These are phyloP conservation scores for Cystobasidium sp. DNA, from an alignment of 1,284 basidiomycete species.

Conservation along the genomic window DNA sequence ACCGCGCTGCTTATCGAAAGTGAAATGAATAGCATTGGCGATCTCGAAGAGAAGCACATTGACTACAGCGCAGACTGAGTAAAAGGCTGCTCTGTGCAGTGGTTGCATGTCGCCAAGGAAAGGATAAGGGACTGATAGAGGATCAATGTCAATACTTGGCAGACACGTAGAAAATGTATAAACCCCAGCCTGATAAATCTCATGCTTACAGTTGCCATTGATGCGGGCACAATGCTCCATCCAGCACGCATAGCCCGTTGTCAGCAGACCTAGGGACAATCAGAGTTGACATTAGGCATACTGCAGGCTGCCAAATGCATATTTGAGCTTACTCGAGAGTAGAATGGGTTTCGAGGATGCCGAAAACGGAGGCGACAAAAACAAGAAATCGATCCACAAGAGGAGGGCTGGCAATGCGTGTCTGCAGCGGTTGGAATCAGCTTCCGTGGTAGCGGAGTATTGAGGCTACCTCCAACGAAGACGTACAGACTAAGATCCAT, in stretches of 20 bases:
- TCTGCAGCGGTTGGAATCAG: constrained; percentile 13
- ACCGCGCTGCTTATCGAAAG: constrained; percentile 30
- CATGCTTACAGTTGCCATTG: constrained; percentile 46
- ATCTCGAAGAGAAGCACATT: constrained; percentile 45
- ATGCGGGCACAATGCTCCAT: constrained; percentile 47
- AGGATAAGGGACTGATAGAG: constrained; percentile 11
- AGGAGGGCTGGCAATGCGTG: constrained; percentile 45
- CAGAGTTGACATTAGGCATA: too few species aligned
- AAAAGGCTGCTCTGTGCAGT: constrained; percentile 42
- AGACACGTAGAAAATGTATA: background rate
- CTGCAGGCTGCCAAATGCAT: too few species aligned
- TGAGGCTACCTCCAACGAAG: background rate
- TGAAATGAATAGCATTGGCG: constrained; percentile 44
- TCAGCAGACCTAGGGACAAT: constrained; percentile 20
- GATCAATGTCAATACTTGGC: background rate
- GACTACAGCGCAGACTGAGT: constrained; percentile 44
- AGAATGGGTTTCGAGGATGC: constrained; percentile 38
- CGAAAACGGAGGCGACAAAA: constrained; percentile 48
- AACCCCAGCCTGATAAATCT: constrained; percentile 5
- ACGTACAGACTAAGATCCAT: constrained; percentile 48
- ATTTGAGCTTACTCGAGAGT: constrained; percentile 31
- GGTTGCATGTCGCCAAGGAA: constrained; percentile 42
- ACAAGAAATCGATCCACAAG: constrained; percentile 50
- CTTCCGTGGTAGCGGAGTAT: background rate
- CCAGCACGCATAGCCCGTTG: constrained; percentile 44